Conservation (phyloP, 2,329 filamentous ascomycete genomes). For the Xylaria sp. region DNA sequence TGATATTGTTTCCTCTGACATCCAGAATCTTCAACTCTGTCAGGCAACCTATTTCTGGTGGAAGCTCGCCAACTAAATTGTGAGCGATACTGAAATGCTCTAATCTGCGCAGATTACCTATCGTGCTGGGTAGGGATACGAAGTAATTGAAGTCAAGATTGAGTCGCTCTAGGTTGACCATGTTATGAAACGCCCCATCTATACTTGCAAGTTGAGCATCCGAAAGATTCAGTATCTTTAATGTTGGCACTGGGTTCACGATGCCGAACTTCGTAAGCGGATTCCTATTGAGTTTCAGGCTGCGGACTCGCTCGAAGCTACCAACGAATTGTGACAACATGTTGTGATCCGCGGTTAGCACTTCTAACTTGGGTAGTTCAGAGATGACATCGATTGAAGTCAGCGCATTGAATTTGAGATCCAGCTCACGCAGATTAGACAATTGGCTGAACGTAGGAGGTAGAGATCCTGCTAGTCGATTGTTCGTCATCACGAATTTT, state of each 20-base stretch:
- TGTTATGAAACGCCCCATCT: slow-evolving; percentile 87
- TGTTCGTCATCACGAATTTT: slow-evolving; percentile 95
- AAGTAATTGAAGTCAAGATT: slow-evolving; percentile 96
- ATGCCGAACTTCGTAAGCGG: slow-evolving; percentile 95
- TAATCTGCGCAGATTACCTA: slow-evolving; percentile 83
- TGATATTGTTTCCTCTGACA: slow-evolving; percentile 92
- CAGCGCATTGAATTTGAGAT: slow-evolving; percentile 93
- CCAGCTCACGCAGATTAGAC: slow-evolving; percentile 84
- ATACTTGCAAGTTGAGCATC: slow-evolving; percentile 92
- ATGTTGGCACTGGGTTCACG: slow-evolving; percentile 76
- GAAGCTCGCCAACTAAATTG: slow-evolving; percentile 86
- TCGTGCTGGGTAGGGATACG: slow-evolving; percentile 84
- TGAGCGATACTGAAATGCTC: slow-evolving; percentile 95
- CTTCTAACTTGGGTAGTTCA: slow-evolving; percentile 85
- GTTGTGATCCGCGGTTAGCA: slow-evolving; percentile 92
- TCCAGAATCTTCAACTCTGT: slow-evolving; percentile 87
- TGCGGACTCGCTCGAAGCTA: slow-evolving; percentile 84
- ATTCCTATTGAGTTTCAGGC: slow-evolving; percentile 91
- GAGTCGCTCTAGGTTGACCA: slow-evolving; percentile 87
- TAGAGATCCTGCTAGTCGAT: slow-evolving; percentile 81
- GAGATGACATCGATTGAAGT: slow-evolving; percentile 89
- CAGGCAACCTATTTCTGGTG: slow-evolving; percentile 87
- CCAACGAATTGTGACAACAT: slow-evolving; percentile 89
- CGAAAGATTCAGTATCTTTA: slow-evolving; percentile 89
- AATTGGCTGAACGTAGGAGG: slow-evolving; percentile 79